A percentile compares a stretch with the other conserved stretches of the same genome.
These are phyloP conservation scores for Ambrosia trifida DNA, from an alignment of 129 eudicot genomes.

Conservation along the genomic window DNA sequence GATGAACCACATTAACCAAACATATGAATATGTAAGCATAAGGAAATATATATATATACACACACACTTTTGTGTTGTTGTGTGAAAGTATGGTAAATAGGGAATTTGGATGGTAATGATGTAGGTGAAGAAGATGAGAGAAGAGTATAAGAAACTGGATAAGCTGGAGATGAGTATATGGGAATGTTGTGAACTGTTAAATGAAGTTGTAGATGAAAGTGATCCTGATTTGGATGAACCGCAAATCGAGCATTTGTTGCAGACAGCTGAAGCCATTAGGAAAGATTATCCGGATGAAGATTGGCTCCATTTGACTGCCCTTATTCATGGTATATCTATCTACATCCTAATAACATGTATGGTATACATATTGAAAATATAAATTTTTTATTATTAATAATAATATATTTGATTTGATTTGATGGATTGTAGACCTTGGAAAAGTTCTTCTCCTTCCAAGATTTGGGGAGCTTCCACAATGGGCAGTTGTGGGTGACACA, in stretches of 20 bases:
- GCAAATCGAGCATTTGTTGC: conserved; percentile 83
- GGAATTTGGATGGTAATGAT: neutral
- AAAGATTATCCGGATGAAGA: conserved; percentile 56
- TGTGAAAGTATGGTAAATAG: neutral
- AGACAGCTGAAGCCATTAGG: conserved; percentile 63
- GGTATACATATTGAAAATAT: neutral
- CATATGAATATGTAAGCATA: conserved; percentile 69
- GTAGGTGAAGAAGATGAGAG: conserved; percentile 83
- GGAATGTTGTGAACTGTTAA: conserved; percentile 91
- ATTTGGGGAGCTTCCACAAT: conserved; percentile 64
- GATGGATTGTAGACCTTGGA: conserved; percentile 44
- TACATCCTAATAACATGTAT: neutral
- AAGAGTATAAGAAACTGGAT: conserved; percentile 62
- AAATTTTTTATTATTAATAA: neutral
- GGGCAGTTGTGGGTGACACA: conserved; percentile 66
- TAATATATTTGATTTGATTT: neutral
- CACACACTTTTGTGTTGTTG: no score
- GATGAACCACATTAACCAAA: conserved; percentile 71
- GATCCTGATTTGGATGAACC: conserved; percentile 95
- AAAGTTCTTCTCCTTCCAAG: conserved; percentile 52
- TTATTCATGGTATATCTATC: conserved; percentile 38
- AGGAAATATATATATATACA: no score
- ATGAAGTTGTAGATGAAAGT: conserved; percentile 84
- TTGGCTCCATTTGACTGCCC: conserved; percentile 55
- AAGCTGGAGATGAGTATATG: conserved; percentile 82